Base-by-base conservation (phyloP, 2,329 filamentous ascomycete species). In the Monilinia vaccinii-corymbosi region DNA sequence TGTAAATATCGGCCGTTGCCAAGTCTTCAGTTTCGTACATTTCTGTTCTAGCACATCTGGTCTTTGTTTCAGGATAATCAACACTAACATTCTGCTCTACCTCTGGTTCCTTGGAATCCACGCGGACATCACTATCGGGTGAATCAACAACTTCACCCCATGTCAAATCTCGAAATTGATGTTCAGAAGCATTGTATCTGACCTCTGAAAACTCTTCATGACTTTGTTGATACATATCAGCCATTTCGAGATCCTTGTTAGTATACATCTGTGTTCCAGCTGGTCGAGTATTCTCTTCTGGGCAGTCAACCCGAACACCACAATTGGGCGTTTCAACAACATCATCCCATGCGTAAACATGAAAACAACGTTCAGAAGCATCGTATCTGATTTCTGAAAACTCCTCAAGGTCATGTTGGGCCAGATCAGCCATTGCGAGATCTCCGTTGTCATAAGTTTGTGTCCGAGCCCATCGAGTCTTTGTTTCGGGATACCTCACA, bases 401-500 rank as follows among this genome's bases (percentile, higher is more conserved):
- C 9, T 53, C 52, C 10, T 46, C 18, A 53, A 28, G n/a, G 32
- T 50, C 42, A 21, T 53, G 46, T 36, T 53, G 46, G 34, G 34
- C 13, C n/a, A 55, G 28, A 34, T 38, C 50, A 28, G 31, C 31
- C 8, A 60, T 55, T 25, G 57, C 57, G 16, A 46, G 50, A 36
- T 55, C 50, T 23, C n/a, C 32, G 6, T 31, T 45, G 2, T 36
- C 50, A 23, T 55, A 60, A 11, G 47, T 11, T 11, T 60, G n/a
- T 18, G 32, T 45, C 62, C 60, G 5, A 58, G 52, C 48, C 60
- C 51, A 52, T 53, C 60, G 32, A 40, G 21, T 32, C 50, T 63
- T 48, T 63, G 52, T 42, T 61, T 64, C 25, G 25, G 57, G 57
- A 32, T 60, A 60, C 36, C 10, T 36, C 14, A 60, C 57, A 21